phyloP scores from a whole-genome alignment of 495 filamentous ascomycete species.

The Parmelia sp. region DNA sequence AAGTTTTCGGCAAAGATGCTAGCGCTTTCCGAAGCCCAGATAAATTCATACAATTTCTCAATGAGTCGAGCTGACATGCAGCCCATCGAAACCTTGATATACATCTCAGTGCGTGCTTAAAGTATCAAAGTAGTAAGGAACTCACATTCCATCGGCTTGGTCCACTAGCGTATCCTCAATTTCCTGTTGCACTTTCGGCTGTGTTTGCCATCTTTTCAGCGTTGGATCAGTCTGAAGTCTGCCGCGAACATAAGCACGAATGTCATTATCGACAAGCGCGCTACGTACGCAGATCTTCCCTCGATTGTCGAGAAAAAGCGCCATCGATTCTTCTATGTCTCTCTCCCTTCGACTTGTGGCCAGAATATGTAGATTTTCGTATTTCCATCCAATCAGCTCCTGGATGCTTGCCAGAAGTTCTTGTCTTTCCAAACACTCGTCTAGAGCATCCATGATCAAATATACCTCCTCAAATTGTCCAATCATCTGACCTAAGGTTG shows the following conservation, averaged over 20 bases:
- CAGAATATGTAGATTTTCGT: slow-evolving; percentile 26
- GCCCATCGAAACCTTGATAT: slow-evolving; percentile 43
- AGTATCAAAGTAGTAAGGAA: slow-evolving; percentile 10
- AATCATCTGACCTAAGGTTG: neutral
- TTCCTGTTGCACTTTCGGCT: slow-evolving; percentile 20
- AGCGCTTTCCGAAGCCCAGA: slow-evolving; percentile 28
- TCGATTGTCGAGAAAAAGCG: neutral
- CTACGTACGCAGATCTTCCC: slow-evolving; percentile 6
- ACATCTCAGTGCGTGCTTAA: no score
- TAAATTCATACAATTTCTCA: slow-evolving; percentile 29
- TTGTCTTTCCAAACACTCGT: slow-evolving; percentile 29
- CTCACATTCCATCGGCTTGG: slow-evolving; percentile 37
- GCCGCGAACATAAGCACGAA: slow-evolving; percentile 25
- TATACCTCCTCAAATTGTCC: slow-evolving; percentile 1
- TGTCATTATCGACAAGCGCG: slow-evolving; percentile 27
- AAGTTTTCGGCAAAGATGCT: slow-evolving; percentile 31
- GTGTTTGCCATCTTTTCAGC: slow-evolving; percentile 22
- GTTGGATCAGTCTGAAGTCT: slow-evolving; percentile 7
- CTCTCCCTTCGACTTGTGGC: slow-evolving; percentile 30
- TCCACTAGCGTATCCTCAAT: slow-evolving; percentile 25
- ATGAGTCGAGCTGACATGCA: slow-evolving; percentile 36
- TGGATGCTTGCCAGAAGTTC: slow-evolving; percentile 27
- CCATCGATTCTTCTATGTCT: slow-evolving; percentile 25
- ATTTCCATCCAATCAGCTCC: slow-evolving; percentile 20
- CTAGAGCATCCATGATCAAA: slow-evolving; percentile 32